Evolutionary conservation across 2,329 filamentous ascomycete species (phyloP), one percentile per base, ranked within the genome.

Genomic region (Pyricularia sp.): DNA sequence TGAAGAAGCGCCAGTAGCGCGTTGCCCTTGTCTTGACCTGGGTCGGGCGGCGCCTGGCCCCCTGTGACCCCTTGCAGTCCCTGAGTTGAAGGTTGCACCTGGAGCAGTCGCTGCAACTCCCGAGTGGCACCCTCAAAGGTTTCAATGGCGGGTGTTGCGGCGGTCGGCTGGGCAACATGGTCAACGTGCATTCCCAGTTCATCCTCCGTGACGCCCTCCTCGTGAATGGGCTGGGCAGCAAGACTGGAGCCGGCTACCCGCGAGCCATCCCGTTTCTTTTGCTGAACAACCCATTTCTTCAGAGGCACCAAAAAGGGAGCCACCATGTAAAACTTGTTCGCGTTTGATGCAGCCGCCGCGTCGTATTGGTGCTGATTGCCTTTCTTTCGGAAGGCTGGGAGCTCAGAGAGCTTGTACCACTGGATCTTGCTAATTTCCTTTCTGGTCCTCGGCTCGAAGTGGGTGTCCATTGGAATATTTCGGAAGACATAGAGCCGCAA

Each of bases 391-490:
- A 91, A 87, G 0, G 90, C 91, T 0, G 94, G 93, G 30, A 99
- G 82, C 67, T 97, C 92, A 0, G 89, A 89, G 55, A 99, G 79
- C 70, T 87, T 91, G 78, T 96, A 97, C 94, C 94, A 99, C 73
- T 91, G 82, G 66, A 99, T 96, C 76, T 91, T 96, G 76, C 93
- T 96, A 72, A 99, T 99, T 75, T 99, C 96, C 75, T 97, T 97
- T 65, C 96, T 84, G 6, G 94, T 97, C 70, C 88, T 88, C 4
- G 96, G 91, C 74, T 93, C 89, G 72, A 99, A 99, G 66, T 87
- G 75, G 0, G 91, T 93, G 70, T 96, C 88, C 81, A 90, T 89
- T 16, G 92, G 90, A 3, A 99, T 86, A 68, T 92, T 87, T 64
- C 91, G 87, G 73, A 99, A 96, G 62, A 97, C 89, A 73, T 94